Evolutionary conservation across 2,329 filamentous ascomycete species (phyloP).

Genomic region (Aspergillus piperis): DNA sequence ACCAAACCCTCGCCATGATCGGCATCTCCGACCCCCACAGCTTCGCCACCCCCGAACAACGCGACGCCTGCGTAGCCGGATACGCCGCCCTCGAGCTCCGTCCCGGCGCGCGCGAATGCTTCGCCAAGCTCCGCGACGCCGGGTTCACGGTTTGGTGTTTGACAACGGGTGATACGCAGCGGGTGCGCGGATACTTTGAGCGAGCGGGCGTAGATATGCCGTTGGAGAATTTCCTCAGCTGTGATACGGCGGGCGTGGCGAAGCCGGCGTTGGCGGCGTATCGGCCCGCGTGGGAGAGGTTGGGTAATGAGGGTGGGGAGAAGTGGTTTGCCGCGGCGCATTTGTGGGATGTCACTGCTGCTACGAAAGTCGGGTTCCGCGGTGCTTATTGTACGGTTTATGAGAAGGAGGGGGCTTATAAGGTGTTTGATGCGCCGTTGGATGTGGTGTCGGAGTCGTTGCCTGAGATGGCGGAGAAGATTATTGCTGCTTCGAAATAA

Average conservation of each 20-base stretch:
- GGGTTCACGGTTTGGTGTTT: constrained; percentile 59
- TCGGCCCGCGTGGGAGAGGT: constrained; percentile 44
- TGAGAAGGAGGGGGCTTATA: constrained; percentile 54
- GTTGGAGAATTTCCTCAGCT: constrained; percentile 53
- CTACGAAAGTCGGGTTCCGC: constrained; percentile 53
- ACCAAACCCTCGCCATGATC: constrained; percentile 44
- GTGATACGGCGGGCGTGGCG: constrained; percentile 51
- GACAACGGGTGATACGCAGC: constrained; percentile 53
- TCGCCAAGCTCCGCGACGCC: constrained; percentile 44
- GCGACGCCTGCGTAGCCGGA: constrained; percentile 38
- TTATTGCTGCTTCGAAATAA: constrained; percentile 12
- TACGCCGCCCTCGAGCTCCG: constrained; percentile 40
- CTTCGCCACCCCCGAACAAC: constrained; percentile 44
- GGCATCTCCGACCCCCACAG: constrained; percentile 43
- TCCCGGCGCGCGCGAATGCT: constrained; percentile 39
- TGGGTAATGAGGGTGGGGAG: constrained; percentile 38
- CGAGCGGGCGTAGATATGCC: constrained; percentile 53
- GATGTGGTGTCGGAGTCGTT: constrained; percentile 53
- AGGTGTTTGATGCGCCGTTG: constrained; percentile 54
- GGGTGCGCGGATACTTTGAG: constrained; percentile 57
- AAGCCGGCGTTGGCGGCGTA: constrained; percentile 56
- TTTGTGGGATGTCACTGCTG: constrained; percentile 61
- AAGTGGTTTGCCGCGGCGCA: constrained; percentile 62
- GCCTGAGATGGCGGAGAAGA: constrained; percentile 50
- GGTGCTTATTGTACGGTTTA: constrained; percentile 57